These are phyloP conservation scores for Paraphoma sp. DNA, from an alignment of 2,329 filamentous ascomycete genomes.

Conservation along the genomic window DNA sequence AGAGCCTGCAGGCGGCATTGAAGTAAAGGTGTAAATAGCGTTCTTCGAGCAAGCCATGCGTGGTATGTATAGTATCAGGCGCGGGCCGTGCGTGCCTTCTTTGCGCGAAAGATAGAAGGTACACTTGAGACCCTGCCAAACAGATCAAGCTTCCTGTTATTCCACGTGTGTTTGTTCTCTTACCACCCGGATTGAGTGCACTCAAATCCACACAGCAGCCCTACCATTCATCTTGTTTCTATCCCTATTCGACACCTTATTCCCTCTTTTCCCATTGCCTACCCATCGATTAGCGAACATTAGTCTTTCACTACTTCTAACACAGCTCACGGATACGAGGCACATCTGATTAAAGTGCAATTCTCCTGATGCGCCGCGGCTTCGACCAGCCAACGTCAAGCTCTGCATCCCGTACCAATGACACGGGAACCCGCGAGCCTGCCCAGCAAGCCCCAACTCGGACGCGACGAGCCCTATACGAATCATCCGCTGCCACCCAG, in stretches of 20 bases:
- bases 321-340: not conserved
- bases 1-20: constrained; percentile 80
- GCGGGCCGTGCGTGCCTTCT: constrained; percentile 36
- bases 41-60: constrained; percentile 29
- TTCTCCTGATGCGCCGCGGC: constrained; percentile 28
- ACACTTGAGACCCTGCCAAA: constrained; percentile 32
- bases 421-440: constrained; percentile 17
- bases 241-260: constrained; percentile 17
- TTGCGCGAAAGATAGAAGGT: constrained; percentile 43
- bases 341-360: not conserved
- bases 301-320: not conserved
- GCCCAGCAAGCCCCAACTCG: constrained; percentile 14
- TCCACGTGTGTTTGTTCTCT: not conserved
- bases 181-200: constrained; percentile 20
- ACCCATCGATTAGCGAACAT: constrained; percentile 1
- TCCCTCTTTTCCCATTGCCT: constrained; percentile 5
- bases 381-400: constrained; percentile 26
- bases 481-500: constrained; percentile 1
- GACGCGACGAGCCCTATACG: constrained; percentile 17
- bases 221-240: constrained; percentile 17
- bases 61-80: constrained; percentile 47
- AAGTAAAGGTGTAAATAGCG: constrained; percentile 70
- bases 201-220: constrained; percentile 21
- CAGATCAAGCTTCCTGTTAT: constrained; percentile 17
- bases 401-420: constrained; percentile 19